Evolutionary conservation across 2,329 filamentous ascomycete species (phyloP).

Genomic region (Mollisia scopiformis): DNA sequence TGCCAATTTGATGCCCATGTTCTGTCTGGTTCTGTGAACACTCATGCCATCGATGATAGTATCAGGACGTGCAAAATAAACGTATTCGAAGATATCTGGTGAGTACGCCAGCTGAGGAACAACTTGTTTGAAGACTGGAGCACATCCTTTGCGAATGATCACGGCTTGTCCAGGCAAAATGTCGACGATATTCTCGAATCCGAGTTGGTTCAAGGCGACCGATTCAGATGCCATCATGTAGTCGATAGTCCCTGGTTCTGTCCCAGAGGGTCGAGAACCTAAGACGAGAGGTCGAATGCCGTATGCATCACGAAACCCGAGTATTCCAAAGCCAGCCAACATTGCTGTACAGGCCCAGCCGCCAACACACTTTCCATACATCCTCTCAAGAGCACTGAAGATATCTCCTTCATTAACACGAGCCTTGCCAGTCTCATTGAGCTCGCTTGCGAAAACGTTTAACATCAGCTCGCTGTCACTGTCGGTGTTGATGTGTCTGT

Average conservation of each 20-base stretch:
- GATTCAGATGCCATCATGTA: conserved; percentile 94
- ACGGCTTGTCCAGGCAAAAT: conserved; percentile 84
- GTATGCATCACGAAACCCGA: conserved; percentile 78
- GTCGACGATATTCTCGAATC: conserved; percentile 75
- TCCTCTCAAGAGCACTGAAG: conserved; percentile 70
- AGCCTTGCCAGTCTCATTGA: conserved; percentile 79
- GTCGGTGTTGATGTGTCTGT: conserved; percentile 69
- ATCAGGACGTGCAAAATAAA: conserved; percentile 86
- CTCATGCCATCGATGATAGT: conserved; percentile 85
- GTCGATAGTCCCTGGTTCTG: conserved; percentile 66
- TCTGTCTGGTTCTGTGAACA: conserved; percentile 79
- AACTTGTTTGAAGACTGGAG: conserved; percentile 77
- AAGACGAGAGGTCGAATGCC: conserved; percentile 84
- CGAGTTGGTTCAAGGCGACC: conserved; percentile 79
- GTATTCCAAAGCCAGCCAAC: conserved; percentile 79
- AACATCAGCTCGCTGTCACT: conserved; percentile 87
- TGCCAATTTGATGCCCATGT: conserved; percentile 84
- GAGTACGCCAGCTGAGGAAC: conserved; percentile 70
- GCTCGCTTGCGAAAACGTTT: conserved; percentile 84
- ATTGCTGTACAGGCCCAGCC: conserved; percentile 82
- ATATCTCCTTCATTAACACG: conserved; percentile 79
- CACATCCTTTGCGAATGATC: conserved; percentile 77
- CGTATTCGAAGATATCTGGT: conserved; percentile 85
- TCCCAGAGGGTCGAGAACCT: conserved; percentile 71
- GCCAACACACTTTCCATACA: conserved; percentile 74